These are phyloP conservation scores for Noccaea bulbosa DNA, from an alignment of 345 rosid genomes.

Conservation along the genomic window DNA sequence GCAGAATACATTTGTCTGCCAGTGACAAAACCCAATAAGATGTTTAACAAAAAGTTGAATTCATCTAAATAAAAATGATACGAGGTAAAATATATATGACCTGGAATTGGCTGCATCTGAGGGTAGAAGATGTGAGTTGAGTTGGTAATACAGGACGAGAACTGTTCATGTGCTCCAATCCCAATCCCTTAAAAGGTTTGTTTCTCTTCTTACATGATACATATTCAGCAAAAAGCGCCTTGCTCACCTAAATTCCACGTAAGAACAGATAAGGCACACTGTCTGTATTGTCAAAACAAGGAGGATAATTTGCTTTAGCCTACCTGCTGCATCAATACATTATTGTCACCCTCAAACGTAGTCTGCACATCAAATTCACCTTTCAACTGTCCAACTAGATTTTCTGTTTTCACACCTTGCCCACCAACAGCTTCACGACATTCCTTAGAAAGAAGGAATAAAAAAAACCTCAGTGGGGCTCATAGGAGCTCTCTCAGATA, in stretches of 20 bases:
- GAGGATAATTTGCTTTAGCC: neutral
- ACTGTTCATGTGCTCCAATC: constrained; percentile 84
- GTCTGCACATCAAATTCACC: constrained; percentile 89
- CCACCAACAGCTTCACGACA: constrained; percentile 99
- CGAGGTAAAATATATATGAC: constrained; percentile 37
- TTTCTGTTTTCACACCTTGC: constrained; percentile 92
- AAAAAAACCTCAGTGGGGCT: neutral
- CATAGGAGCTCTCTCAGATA: neutral
- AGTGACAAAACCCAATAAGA: constrained; percentile 9
- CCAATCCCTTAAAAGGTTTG: constrained; percentile 67
- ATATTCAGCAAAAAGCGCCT: constrained; percentile 85
- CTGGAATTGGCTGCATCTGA: constrained; percentile 77
- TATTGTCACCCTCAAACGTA: constrained; percentile 96
- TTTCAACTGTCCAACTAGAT: constrained; percentile 81
- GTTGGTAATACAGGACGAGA: constrained; percentile 67
- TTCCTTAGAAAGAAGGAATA: constrained; percentile 54
- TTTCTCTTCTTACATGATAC: constrained; percentile 65
- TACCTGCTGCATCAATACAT: constrained; percentile 96
- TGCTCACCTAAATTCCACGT: constrained; percentile 69
- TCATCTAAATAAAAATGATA: neutral
- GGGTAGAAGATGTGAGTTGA: constrained; percentile 66
- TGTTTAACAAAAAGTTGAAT: constrained; percentile 6
- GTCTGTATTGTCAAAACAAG: constrained; percentile 13
- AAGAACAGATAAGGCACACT: neutral
- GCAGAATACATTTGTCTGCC: constrained; percentile 68